Conservation (phyloP, 2,329 filamentous ascomycete species). For the Pseudogymnoascus pannorum region DNA sequence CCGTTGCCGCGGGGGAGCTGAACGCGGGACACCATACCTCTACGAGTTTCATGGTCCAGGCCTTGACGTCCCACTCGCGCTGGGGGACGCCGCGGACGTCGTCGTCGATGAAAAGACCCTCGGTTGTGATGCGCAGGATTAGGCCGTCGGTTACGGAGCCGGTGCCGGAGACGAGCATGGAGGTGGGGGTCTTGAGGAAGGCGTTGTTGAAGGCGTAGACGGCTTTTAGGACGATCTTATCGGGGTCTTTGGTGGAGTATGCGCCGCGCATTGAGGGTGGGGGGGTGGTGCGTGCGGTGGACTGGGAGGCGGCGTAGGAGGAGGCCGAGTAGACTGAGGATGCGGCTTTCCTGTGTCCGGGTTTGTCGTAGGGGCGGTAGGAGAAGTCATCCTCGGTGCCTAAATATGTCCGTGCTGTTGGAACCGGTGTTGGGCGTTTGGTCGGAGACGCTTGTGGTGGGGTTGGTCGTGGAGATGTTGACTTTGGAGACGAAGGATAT, state of each 20-base stretch:
- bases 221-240: slow-evolving; percentile 92
- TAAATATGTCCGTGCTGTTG: slow-evolving; percentile 50
- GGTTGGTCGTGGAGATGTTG: slow-evolving; percentile 21
- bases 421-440: slow-evolving; percentile 37
- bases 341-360: slow-evolving; percentile 53
- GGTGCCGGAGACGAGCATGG: slow-evolving; percentile 77
- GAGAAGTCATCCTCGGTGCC: slow-evolving; percentile 64
- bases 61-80: slow-evolving; percentile 97
- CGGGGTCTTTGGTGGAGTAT: slow-evolving; percentile 82
- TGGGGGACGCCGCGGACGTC: slow-evolving; percentile 87
- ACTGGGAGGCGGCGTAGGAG: slow-evolving; percentile 78
- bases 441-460: slow-evolving; percentile 30
- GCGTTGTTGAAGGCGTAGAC: slow-evolving; percentile 91
- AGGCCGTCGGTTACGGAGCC: slow-evolving; percentile 85
- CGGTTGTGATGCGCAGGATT: slow-evolving; percentile 84
- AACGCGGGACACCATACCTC: slow-evolving; percentile 77
- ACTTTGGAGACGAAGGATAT: slow-evolving; percentile 38
- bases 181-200: slow-evolving; percentile 81
- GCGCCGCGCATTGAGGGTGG: slow-evolving; percentile 70
- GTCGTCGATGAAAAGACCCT: slow-evolving; percentile 95
- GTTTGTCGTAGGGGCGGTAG: slow-evolving; percentile 69
- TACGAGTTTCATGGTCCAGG: slow-evolving; percentile 89
- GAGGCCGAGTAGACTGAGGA: slow-evolving; percentile 73
- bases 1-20: slow-evolving; percentile 38
- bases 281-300: slow-evolving; percentile 75